Evolutionary conservation across 2,329 filamentous ascomycete species (phyloP), one percentile per base, ranked within the genome.

Genomic region (Cladobotryum mycophilum): DNA sequence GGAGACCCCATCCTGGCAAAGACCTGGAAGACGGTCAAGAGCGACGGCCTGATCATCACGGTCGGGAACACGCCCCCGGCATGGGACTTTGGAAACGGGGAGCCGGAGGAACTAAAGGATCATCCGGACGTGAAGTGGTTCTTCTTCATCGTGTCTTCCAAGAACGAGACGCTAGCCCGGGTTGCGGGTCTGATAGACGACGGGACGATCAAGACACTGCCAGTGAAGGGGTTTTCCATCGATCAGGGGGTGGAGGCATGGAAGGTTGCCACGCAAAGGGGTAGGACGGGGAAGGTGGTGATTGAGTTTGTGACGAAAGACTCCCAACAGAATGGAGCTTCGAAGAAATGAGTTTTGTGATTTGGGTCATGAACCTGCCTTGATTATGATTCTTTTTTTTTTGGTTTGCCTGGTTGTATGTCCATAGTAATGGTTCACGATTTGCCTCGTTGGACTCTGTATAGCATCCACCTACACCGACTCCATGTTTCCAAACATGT

Each of bases 61-160:
- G 60, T 72, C 0, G 66, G 57, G 2, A 68, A 68, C 41, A 66
- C 67, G 6, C 58, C 65, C 0, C 65, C 67, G 0, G 14, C 51
- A 0, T 70, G 67, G 67, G 66, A 65, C 0, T 65, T 62, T n/a
- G 57, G 54, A 0, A 37, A 46, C 3, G 56, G 41, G 1, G 33
- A 54, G 5, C 60, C 64, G 0, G 45, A 53, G 0, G 61, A 68
- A 48, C 15, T 57, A 0, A 36, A 34, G 1, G 33, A 15, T 0
- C 46, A 61, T 2, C 63, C 63, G 0, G 44, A 49, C 0, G 62
- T 67, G 2, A 59, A 42, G 13, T 61, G 60, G 38, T 48, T 58
- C 0, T 64, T 68, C 14, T 70, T 70, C 14, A 48, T 67, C 6
- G 58, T 67, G 5, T 54, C 56, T 5, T 57, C 63, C 2, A 54